A percentile compares a stretch with the other conserved stretches of the same genome.
These are phyloP conservation scores for Lotus japonicus DNA, from an alignment of 306 rosid genomes.

Conservation along the genomic window DNA sequence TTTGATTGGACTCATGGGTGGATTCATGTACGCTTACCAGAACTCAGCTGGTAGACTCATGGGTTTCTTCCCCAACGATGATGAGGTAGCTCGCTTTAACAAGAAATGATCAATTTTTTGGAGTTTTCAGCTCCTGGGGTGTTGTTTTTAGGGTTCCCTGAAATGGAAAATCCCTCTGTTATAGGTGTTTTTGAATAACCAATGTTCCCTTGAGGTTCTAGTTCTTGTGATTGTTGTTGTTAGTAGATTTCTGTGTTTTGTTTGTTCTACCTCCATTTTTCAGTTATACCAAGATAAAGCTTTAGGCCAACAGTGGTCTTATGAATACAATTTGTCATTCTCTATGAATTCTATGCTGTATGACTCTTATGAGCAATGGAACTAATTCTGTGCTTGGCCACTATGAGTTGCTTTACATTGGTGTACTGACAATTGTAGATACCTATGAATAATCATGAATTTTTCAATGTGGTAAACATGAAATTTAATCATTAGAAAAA, in stretches of 20 bases:
- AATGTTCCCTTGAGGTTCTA: background rate
- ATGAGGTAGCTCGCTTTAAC: slow-evolving; percentile 72
- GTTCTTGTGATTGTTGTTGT: background rate
- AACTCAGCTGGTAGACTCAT: slow-evolving; percentile 84
- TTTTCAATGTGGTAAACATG: no score
- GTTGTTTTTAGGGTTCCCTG: background rate
- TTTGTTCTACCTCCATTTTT: background rate
- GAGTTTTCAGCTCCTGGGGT: background rate
- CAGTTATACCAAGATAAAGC: background rate
- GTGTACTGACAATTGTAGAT: background rate
- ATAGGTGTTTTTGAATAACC: slow-evolving; percentile 11
- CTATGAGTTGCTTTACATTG: background rate
- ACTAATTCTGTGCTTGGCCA: background rate
- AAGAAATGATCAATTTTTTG: slow-evolving; percentile 42
- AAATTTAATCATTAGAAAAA: background rate
- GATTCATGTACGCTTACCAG: slow-evolving; percentile 95
- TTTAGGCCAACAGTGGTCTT: background rate
- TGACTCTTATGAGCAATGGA: background rate
- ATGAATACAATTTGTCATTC: background rate
- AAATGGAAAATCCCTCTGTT: background rate
- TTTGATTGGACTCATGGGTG: slow-evolving; percentile 83
- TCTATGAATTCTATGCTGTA: background rate
- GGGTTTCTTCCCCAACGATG: slow-evolving; percentile 92
- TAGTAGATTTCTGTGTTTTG: slow-evolving; percentile 1
- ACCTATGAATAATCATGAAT: no score